Percentiles rank a stretch among this genome's conserved stretches.
Conservation (phyloP, 371 early-diverging fungal genomes). For the Chytridium lagenaria region DNA sequence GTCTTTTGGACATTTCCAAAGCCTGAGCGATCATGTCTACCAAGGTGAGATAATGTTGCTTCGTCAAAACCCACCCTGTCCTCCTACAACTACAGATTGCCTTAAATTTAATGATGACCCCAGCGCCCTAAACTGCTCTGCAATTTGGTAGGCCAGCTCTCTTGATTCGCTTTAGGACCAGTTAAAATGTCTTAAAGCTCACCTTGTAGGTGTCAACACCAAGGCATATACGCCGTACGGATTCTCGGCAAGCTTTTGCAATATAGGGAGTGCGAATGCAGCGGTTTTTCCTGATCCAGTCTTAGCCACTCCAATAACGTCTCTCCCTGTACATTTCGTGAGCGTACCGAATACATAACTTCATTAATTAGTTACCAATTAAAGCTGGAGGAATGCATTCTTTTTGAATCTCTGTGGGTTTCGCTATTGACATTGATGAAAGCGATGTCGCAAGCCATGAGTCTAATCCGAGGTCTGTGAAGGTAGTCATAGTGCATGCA, state of each 20-base stretch:
- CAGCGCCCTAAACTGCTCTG: slow-evolving; percentile 91
- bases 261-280: slow-evolving; percentile 97
- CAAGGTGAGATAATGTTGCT: slow-evolving; percentile 3
- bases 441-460: slow-evolving; percentile 83
- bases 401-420: slow-evolving; percentile 93
- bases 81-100: slow-evolving; percentile 94
- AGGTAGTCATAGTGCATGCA: slow-evolving; percentile 23
- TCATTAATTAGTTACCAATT: slow-evolving; percentile 47
- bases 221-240: slow-evolving; percentile 94
- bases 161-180: slow-evolving; percentile 49
- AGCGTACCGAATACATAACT: too few species aligned
- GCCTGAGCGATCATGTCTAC: slow-evolving; percentile 93
- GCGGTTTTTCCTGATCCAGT: slow-evolving; percentile 99
- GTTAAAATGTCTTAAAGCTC: too few species aligned
- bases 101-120: slow-evolving; percentile 89
- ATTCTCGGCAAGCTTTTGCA: slow-evolving; percentile 90
- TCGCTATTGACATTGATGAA: slow-evolving; percentile 76
- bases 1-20: slow-evolving; percentile 80
- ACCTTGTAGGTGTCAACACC: slow-evolving; percentile 96
- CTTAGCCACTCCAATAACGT: slow-evolving; percentile 96
- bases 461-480: slow-evolving; percentile 57
- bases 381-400: slow-evolving; percentile 54
- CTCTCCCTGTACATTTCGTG: slow-evolving; percentile 58
- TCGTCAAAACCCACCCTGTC: slow-evolving; percentile 63
- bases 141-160: slow-evolving; percentile 96